phyloP scores from a whole-genome alignment of 352 stramenopile species.

The Pythium volutum region DNA sequence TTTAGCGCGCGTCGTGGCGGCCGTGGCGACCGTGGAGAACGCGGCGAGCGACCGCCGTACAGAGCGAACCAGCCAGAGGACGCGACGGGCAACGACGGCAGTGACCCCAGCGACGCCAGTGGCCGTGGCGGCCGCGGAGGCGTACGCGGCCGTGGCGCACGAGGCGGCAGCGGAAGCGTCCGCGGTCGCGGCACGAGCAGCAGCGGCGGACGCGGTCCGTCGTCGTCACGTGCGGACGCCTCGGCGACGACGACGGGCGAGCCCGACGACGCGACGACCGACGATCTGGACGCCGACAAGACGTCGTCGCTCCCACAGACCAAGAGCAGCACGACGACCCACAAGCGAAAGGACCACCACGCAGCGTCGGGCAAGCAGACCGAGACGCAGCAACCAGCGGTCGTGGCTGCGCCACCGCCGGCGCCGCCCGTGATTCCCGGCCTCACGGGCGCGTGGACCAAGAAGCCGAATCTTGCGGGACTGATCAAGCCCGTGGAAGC shows the following conservation, averaged over 20 bases:
- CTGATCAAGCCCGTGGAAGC: conserved; percentile 23
- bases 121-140: conserved; percentile 27
- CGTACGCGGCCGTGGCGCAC: conserved; percentile 49
- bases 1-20: conserved; percentile 6
- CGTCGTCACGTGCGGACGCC: conserved; percentile 28
- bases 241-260: conserved; percentile 38
- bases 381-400: conserved; percentile 31
- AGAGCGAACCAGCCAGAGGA: conserved; percentile 11
- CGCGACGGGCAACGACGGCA: background rate
- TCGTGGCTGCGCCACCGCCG: conserved; percentile 15
- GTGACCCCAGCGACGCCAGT: background rate
- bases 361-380: conserved; percentile 31
- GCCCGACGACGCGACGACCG: conserved; percentile 38
- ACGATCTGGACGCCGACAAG: conserved; percentile 31
- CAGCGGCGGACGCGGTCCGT: conserved; percentile 37
- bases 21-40: conserved; percentile 7
- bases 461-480: conserved; percentile 28
- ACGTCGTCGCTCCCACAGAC: conserved; percentile 22
- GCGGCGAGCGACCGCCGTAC: conserved; percentile 7
- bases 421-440: conserved; percentile 26
- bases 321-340: conserved; percentile 26
- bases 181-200: conserved; percentile 34
- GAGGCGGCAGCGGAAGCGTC: conserved; percentile 40
- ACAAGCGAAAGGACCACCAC: conserved; percentile 39
- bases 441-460: conserved; percentile 29